Base-by-base conservation (phyloP, 306 rosid species). In the Cicer judaicum region DNA sequence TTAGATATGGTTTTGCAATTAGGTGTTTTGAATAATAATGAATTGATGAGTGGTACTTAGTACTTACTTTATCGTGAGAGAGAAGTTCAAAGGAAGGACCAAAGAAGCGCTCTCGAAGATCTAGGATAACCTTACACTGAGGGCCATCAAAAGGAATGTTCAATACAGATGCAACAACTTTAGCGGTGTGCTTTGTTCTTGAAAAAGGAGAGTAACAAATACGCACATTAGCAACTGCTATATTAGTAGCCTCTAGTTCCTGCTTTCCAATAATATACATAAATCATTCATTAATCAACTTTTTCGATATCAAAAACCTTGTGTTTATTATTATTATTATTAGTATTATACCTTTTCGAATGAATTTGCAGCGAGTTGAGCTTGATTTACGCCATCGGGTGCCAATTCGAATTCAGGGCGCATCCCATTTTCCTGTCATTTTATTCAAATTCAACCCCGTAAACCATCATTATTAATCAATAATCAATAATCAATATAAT, bases 51-150 rank as follows among this genome's bases (percentile, higher is more conserved):
- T 49, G 19, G 34, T 29, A 68, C 87, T 84, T 87, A 89, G n/a
- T n/a, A n/a, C n/a, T n/a, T n/a, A n/a, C 98, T 79, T 87, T 89
- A n/a, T 93, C 91, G 70, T 91, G 97, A 36, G 98, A 93, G 52
- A 44, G 12, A 29, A 91, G 96, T 73, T 93, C 98, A 63, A 83
- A 87, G 2, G 91, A 80, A 80, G 96, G 96, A 62, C 97, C 98
- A 80, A 93, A 93, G 84, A 38, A 91, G 76, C 95, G 96, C 76
- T 89, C 94, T 36, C 89, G 84, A 49, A 89, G 91, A 71, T 91
- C 89, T 79, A 84, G 80, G 65, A 88, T 69, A 42, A 80, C 98
- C 97, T 88, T 91, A 66, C 92, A 89, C 57, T 87, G 96, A 34
- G 89, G 81, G 42, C 80, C 90, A 40, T 89, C 80, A 36, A 91